A percentile compares a stretch with the other conserved stretches of the same genome.
Evolutionary conservation across 2,329 filamentous ascomycete species (phyloP).

Genomic region (Teratosphaeria epicoccoides): DNA sequence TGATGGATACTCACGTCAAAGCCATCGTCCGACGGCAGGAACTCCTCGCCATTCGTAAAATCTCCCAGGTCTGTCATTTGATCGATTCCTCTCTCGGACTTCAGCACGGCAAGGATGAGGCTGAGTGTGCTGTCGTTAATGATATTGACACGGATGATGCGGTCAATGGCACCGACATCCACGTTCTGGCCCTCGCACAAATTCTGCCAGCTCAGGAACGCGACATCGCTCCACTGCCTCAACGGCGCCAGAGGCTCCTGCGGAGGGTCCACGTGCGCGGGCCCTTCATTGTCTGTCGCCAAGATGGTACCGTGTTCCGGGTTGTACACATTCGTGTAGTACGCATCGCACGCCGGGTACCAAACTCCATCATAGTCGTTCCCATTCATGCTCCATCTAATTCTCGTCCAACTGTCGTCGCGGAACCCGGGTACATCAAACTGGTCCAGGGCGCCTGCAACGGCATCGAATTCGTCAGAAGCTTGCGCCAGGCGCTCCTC

Average conservation of each 20-base stretch:
- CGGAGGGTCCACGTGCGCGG: background rate
- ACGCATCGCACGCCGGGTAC: background rate
- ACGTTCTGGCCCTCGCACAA: constrained; percentile 1
- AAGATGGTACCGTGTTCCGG: background rate
- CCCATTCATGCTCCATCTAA: background rate
- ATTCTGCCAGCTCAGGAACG: constrained; percentile 7
- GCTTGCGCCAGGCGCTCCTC: background rate
- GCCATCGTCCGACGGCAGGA: background rate
- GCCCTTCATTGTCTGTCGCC: background rate
- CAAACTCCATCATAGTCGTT: background rate
- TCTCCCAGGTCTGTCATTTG: background rate
- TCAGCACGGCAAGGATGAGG: constrained; percentile 4
- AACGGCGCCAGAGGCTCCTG: constrained; percentile 4
- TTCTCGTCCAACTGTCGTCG: background rate
- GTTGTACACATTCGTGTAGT: background rate
- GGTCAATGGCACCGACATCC: background rate
- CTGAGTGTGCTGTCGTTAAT: constrained; percentile 6
- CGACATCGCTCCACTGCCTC: constrained; percentile 8
- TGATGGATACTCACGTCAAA: background rate
- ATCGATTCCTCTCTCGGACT: background rate
- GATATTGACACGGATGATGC: constrained; percentile 9
- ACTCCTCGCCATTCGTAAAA: background rate
- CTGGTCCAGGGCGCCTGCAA: background rate
- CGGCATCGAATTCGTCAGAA: background rate
- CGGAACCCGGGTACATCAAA: background rate